phyloP scores from a whole-genome alignment of 306 rosid genomes.

The Sindora glabra region DNA sequence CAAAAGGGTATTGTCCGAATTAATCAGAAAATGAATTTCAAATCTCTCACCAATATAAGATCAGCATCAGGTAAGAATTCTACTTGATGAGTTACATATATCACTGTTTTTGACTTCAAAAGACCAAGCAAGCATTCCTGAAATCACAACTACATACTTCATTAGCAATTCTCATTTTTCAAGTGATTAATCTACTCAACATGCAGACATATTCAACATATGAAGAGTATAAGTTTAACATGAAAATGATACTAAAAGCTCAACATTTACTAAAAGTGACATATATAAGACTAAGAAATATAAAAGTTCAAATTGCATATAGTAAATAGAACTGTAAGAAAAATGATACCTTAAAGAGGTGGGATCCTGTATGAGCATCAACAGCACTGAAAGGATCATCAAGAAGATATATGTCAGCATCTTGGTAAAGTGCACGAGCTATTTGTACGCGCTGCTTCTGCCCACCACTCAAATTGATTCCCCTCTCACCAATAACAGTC shows the following conservation, averaged over 20 bases:
- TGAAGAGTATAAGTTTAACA: not conserved
- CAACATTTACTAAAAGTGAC: no score
- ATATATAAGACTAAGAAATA: no score
- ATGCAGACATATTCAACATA: not conserved
- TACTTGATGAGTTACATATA: constrained; percentile 82
- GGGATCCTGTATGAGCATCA: constrained; percentile 96
- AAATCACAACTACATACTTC: not conserved
- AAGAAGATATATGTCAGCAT: constrained; percentile 69
- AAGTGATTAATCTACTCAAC: no score
- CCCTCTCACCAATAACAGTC: constrained; percentile 77
- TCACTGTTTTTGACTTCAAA: constrained; percentile 63
- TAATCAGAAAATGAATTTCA: not conserved
- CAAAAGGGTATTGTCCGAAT: not conserved
- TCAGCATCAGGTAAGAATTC: constrained; percentile 88
- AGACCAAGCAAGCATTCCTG: constrained; percentile 82
- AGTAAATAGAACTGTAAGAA: not conserved
- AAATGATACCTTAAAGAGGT: constrained; percentile 53
- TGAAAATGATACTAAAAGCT: no score
- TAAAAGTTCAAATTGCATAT: not conserved
- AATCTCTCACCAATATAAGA: constrained; percentile 57
- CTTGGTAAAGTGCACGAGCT: constrained; percentile 78
- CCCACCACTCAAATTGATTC: constrained; percentile 87
- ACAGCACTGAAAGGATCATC: constrained; percentile 95
- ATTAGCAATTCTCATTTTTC: no score
- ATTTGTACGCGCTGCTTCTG: constrained; percentile 86